phyloP scores from a whole-genome alignment of 2,329 filamentous ascomycete genomes.

The Cladosporium oxysporum region DNA sequence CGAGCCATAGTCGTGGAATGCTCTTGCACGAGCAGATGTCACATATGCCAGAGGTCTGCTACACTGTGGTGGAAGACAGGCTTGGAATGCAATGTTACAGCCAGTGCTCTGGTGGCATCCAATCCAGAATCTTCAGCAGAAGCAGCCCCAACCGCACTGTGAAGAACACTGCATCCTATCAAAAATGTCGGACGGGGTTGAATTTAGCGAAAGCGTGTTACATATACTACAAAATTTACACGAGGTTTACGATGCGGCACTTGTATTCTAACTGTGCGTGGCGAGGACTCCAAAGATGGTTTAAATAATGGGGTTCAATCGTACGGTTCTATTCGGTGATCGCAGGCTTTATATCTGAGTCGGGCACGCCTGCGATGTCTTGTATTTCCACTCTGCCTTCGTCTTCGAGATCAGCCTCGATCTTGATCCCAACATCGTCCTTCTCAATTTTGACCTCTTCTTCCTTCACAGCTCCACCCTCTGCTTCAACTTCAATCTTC shows the following conservation, averaged over 20 bases:
- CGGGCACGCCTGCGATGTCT: background rate
- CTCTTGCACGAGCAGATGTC: no score
- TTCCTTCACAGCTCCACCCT: slow-evolving; percentile 25
- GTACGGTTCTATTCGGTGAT: background rate
- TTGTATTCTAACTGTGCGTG: no score
- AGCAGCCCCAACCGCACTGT: background rate
- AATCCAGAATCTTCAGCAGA: background rate
- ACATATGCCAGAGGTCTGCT: background rate
- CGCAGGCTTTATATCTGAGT: background rate
- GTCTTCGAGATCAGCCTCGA: slow-evolving; percentile 33
- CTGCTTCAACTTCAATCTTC: slow-evolving; percentile 37
- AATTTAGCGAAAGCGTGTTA: slow-evolving; percentile 3
- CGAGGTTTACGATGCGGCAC: background rate
- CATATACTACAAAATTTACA: slow-evolving; percentile 9
- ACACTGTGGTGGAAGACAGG: background rate
- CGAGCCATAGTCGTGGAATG: no score
- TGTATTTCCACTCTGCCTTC: slow-evolving; percentile 28
- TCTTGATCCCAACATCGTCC: slow-evolving; percentile 32
- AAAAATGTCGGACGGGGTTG: background rate
- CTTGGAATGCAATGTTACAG: background rate
- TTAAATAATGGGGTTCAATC: background rate
- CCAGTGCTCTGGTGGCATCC: background rate
- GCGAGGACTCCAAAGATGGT: background rate
- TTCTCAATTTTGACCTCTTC: slow-evolving; percentile 32
- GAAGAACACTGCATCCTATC: background rate